Evolutionary conservation across 1,284 basidiomycete species (phyloP).

Genomic region (Trametes versicolor): DNA sequence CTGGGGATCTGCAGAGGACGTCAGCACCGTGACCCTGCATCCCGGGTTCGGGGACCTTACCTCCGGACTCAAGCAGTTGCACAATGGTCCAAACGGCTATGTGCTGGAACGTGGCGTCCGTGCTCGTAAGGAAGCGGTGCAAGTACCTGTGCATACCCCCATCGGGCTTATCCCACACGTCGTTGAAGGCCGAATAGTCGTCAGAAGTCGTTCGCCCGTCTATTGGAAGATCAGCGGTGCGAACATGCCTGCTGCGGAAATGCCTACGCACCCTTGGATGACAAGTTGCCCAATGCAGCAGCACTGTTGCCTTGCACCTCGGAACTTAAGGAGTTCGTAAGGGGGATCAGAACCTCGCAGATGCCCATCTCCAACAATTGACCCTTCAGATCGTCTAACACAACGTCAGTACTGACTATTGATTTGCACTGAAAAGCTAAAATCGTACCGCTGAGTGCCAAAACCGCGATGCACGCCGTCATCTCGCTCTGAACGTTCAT

Average conservation of each 20-base stretch:
- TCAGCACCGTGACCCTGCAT: no score
- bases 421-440: slow-evolving; percentile 6
- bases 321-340: slow-evolving; percentile 95
- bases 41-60: slow-evolving; percentile 51
- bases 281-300: slow-evolving; percentile 96
- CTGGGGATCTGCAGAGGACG: slow-evolving; percentile 73
- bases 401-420: slow-evolving; percentile 16
- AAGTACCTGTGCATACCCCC: slow-evolving; percentile 98
- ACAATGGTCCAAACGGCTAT: slow-evolving; percentile 99
- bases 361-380: slow-evolving; percentile 98
- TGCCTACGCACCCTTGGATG: slow-evolving; percentile 83
- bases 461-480: slow-evolving; percentile 98
- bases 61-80: slow-evolving; percentile 94
- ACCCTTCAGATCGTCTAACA: slow-evolving; percentile 90
- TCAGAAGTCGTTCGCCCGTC: slow-evolving; percentile 85
- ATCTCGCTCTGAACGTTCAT: slow-evolving; percentile 99
- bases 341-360: slow-evolving; percentile 95
- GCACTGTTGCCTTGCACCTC: slow-evolving; percentile 99
- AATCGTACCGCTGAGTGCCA: slow-evolving; percentile 87
- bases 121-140: slow-evolving; percentile 92
- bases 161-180: slow-evolving; percentile 98
- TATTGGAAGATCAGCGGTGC: slow-evolving; percentile 51
- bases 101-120: slow-evolving; percentile 99
- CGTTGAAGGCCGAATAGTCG: slow-evolving; percentile 98
- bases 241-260: background rate